Evolutionary conservation across 768 basidiomycete species (phyloP), one percentile per base, ranked within the genome.

Genomic region (Hericium rajendrae): DNA sequence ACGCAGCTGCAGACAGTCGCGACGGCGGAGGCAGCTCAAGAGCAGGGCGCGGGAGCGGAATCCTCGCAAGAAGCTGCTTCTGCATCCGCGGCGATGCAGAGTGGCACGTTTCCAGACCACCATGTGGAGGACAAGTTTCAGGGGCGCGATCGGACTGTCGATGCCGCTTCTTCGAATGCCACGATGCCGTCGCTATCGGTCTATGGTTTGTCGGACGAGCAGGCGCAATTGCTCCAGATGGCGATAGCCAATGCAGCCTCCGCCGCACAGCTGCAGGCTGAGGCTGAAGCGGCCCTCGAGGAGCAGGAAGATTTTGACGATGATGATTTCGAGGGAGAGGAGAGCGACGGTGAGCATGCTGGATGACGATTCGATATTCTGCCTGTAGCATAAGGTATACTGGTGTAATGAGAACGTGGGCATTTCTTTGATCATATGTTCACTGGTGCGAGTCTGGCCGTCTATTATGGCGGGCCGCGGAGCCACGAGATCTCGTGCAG

Each of bases 231-330:
- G 60, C 72, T 90, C 15, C 85, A 88, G 66, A 78, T 83, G 59
- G 87, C 87, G 0, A 88, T 90, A 51, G 83, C 84, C 26, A 85
- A 77, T 63, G 87, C 87, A 1, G 84, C 88, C 10, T 79, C 79
- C 38, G 85, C 84, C 37, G 87, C 87, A 1, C 86, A 87, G 62
- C 83, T 85, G 18, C 86, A 87, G 63, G 87, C 87, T 0, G 87
- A 89, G 61, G 88, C 86, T 0, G 86, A 89, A 61, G 86, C 86
- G 3, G 85, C 84, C 0, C 66, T 85, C 54, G 87, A 88, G 66
- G 86, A 87, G 64, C 82, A 85, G 59, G 82, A 80, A 39, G 83
- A 84, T 10, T 76, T 77, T 28, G 72, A 72, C 16, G 72, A 76
- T 39, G 75, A 71, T 2, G 76, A 75, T n/a, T 73, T 76, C 10